phyloP scores from a whole-genome alignment of 139 green algal genomes.

The Pseudopediastrum boryanum region DNA sequence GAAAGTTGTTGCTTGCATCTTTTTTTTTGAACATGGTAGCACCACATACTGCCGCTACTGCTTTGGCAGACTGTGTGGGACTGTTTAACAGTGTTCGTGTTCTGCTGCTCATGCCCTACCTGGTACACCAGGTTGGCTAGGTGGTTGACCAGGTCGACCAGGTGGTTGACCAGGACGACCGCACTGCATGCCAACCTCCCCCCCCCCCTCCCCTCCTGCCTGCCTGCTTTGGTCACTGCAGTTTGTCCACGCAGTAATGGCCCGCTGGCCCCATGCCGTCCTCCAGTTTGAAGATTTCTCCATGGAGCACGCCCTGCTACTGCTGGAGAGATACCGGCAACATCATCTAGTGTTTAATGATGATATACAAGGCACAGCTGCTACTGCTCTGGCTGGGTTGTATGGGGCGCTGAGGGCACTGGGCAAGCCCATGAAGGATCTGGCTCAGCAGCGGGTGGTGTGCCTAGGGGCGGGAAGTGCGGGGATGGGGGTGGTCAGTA shows the following conservation, averaged over 20 bases:
- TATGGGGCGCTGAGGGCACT: constrained; percentile 51
- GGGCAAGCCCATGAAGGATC: constrained; percentile 36
- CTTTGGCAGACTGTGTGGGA: too few species aligned
- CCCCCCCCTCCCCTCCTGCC: too few species aligned
- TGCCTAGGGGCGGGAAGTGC: constrained; percentile 71
- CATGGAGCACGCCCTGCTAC: constrained; percentile 80
- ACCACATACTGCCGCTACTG: too few species aligned
- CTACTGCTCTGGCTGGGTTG: constrained; percentile 61
- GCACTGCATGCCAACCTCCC: too few species aligned
- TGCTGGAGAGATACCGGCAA: constrained; percentile 57
- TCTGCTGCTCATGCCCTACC: too few species aligned
- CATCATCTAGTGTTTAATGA: constrained; percentile 89
- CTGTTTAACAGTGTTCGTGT: too few species aligned
- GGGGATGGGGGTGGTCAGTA: constrained; percentile 64
- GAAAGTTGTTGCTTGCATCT: too few species aligned
- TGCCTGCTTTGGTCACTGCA: constrained; percentile 44
- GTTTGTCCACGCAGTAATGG: constrained; percentile 65
- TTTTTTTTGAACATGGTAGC: too few species aligned
- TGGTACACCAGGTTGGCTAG: too few species aligned
- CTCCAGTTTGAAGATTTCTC: constrained; percentile 96
- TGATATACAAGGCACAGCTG: constrained; percentile 88
- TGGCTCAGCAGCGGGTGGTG: constrained; percentile 74
- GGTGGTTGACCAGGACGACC: too few species aligned
- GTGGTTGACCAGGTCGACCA: too few species aligned
- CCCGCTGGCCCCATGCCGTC: constrained; percentile 70